Percentiles rank a stretch among this genome's conserved stretches.
Conservation (phyloP, 345 rosid genomes). For the Eucalyptus microcorys region DNA sequence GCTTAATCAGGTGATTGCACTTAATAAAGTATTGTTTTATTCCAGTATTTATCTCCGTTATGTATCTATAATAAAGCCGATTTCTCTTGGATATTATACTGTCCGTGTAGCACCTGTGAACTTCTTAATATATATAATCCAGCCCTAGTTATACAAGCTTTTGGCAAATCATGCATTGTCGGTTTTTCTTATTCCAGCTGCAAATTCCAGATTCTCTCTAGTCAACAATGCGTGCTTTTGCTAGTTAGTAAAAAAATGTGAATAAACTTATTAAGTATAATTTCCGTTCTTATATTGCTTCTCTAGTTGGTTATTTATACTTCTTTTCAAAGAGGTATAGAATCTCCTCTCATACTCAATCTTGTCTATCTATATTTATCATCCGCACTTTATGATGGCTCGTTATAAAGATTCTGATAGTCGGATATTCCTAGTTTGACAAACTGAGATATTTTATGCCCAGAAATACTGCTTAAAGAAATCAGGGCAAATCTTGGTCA, state of each 20-base stretch:
- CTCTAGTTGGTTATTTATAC: not conserved
- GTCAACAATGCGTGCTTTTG: not conserved
- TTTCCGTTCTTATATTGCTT: not conserved
- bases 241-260: not conserved
- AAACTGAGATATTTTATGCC: not conserved
- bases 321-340: not conserved
- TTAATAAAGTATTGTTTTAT: not conserved
- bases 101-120: too few species aligned
- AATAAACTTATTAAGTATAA: not conserved
- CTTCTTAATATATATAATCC: not conserved
- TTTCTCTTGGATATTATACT: not conserved
- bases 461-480: not conserved
- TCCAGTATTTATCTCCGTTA: accelerated
- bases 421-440: not conserved
- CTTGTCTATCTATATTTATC: not conserved
- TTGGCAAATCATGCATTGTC: not conserved
- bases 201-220: not conserved
- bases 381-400: not conserved
- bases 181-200: not conserved
- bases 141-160: not conserved
- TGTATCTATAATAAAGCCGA: not conserved
- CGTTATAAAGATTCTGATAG: not conserved
- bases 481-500: not conserved
- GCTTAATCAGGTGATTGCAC: slow-evolving; percentile 83
- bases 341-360: not conserved